Evolutionary conservation across 306 rosid genomes (phyloP).

Genomic region (Fragaria vesca): DNA sequence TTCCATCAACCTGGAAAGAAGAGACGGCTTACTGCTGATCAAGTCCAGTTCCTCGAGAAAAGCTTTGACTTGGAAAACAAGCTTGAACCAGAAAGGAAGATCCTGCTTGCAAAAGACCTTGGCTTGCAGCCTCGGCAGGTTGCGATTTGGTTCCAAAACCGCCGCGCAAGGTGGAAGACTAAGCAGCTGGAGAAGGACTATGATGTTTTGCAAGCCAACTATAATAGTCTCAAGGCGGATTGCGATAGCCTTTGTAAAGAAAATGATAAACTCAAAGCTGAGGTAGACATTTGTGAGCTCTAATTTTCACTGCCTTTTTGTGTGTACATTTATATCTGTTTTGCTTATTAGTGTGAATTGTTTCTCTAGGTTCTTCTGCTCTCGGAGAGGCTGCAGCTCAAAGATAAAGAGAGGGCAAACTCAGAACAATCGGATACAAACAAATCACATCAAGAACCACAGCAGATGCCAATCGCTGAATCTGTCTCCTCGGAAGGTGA

Average conservation of each 20-base stretch:
- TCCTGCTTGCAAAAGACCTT: constrained; percentile 66
- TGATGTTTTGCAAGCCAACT: constrained; percentile 49
- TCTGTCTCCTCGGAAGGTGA: constrained; percentile 52
- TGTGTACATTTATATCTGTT: no score
- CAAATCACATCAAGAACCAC: constrained; percentile 26
- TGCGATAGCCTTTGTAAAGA: constrained; percentile 60
- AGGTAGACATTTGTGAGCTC: constrained; percentile 37
- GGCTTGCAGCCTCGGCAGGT: constrained; percentile 95
- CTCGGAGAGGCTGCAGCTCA: constrained; percentile 40
- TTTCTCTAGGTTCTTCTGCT: constrained; percentile 51
- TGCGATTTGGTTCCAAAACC: constrained; percentile 96
- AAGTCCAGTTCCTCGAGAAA: constrained; percentile 81
- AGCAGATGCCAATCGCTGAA: constrained; percentile 25
- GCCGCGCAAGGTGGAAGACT: constrained; percentile 81
- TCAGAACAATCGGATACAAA: constrained; percentile 39
- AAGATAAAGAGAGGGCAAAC: constrained; percentile 35
- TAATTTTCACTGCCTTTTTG: background rate
- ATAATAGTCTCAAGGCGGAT: constrained; percentile 46
- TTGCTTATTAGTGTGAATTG: background rate
- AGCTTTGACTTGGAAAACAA: constrained; percentile 86
- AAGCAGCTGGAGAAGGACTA: constrained; percentile 83
- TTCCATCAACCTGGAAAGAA: constrained; percentile 78
- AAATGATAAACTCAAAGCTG: constrained; percentile 53
- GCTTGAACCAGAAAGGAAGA: constrained; percentile 79
- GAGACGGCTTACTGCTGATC: constrained; percentile 57